Evolutionary conservation across 2,329 filamentous ascomycete genomes (phyloP), one percentile per base, ranked within the genome.

Genomic region (Diaporthe ampelina): DNA sequence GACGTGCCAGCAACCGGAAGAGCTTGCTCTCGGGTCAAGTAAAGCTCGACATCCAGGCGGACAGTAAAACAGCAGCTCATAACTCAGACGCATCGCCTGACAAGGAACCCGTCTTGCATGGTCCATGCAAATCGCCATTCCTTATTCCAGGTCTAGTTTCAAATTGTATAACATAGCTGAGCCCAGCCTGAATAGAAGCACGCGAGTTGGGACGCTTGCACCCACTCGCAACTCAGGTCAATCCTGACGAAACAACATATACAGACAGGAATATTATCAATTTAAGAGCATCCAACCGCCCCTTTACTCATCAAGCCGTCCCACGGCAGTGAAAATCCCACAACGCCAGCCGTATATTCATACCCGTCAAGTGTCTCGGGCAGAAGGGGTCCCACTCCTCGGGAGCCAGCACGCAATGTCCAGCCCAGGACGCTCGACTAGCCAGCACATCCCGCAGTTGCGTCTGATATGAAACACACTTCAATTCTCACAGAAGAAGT

Each of bases 401-500:
- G 11, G 21, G 45, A 52, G 21, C 45, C 7, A 67, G 61, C 11
- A 10, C 45, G 11, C 45, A 21, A 24, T 35, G 29, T 35, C 29
- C 40, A 32, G 24, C 26, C 24, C 29, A 50, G n/a, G 6, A n/a
- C 10, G 13, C 15, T 7, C 17, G 6, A 9, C 43, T 24, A 21
- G 21, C 19, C 10, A 26, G n/a, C 6, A 52, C 21, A 32, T 52
- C 45, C 45, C 24, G 43, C 29, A n/a, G 15, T 40, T n/a, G 21
- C 32, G 24, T 13, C 13, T 37, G 26, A 9, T 19, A 21, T 24
- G 32, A 26, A 37, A 29, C 19, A 10, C 54, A 35, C 32, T 69
- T 70, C 58, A 75, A 26, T 54, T 63, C 63, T 73, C 65, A 78
- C 86, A 88, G 75, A 87, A 87, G 75, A 85, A 84, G 73, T 87